Conservation (phyloP, 2,329 filamentous ascomycete genomes). For the Alternaria arborescens region DNA sequence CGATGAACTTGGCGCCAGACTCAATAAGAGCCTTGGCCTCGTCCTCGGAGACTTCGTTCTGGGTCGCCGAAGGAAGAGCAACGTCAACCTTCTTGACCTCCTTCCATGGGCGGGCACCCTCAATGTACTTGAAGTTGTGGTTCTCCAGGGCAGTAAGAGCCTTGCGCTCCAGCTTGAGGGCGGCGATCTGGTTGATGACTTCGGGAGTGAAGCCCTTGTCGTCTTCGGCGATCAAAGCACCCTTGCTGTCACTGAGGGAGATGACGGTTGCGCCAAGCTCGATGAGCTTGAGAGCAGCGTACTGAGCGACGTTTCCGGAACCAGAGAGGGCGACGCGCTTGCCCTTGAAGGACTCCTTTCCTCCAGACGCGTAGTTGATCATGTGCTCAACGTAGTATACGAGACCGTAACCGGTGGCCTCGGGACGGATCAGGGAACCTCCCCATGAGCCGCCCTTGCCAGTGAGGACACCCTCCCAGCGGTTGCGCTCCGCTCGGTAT, state of each 20-base stretch:
- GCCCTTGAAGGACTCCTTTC: constrained; percentile 83
- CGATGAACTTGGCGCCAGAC: constrained; percentile 82
- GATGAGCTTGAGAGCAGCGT: constrained; percentile 93
- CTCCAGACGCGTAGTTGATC: constrained; percentile 79
- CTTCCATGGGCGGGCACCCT: constrained; percentile 87
- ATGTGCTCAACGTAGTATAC: constrained; percentile 70
- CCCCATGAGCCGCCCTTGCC: constrained; percentile 95
- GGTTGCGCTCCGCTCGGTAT: constrained; percentile 87
- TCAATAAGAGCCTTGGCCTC: constrained; percentile 85
- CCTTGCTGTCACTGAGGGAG: constrained; percentile 93
- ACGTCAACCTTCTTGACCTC: constrained; percentile 91
- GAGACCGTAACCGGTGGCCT: constrained; percentile 96
- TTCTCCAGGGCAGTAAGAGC: constrained; percentile 76
- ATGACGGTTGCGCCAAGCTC: constrained; percentile 93
- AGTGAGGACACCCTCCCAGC: constrained; percentile 95
- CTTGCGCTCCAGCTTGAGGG: constrained; percentile 87
- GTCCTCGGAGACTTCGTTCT: constrained; percentile 95
- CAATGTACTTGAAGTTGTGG: constrained; percentile 83
- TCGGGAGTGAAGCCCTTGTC: constrained; percentile 78
- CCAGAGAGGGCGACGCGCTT: constrained; percentile 97
- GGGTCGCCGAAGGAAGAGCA: constrained; percentile 90
- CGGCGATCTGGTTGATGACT: constrained; percentile 79
- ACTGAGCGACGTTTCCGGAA: constrained; percentile 97
- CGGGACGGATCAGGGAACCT: constrained; percentile 90
- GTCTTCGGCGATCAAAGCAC: constrained; percentile 77